phyloP scores from a whole-genome alignment of 2,329 filamentous ascomycete genomes.

The Calonectria naviculata region DNA sequence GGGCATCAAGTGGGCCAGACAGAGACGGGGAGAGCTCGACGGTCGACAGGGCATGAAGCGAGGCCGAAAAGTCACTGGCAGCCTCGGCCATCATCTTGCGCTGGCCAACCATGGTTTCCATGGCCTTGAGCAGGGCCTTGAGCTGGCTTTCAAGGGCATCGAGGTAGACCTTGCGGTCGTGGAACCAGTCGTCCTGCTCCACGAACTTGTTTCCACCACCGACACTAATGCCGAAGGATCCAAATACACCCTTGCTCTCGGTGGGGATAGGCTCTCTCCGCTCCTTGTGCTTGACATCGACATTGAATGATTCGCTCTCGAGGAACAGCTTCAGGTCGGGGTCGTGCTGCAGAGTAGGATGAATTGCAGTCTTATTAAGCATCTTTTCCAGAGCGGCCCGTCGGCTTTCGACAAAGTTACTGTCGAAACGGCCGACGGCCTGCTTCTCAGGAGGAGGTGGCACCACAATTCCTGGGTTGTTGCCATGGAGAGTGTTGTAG shows the following conservation, averaged over 20 bases:
- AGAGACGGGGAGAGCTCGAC: slow-evolving; percentile 92
- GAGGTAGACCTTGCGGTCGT: slow-evolving; percentile 93
- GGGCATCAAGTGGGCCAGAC: slow-evolving; percentile 87
- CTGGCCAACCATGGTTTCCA: slow-evolving; percentile 92
- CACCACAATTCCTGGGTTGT: slow-evolving; percentile 94
- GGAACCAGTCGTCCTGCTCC: slow-evolving; percentile 99
- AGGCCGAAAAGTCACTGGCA: slow-evolving; percentile 91
- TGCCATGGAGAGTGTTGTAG: slow-evolving; percentile 92
- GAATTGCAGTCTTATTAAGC: slow-evolving; percentile 94
- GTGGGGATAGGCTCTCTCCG: slow-evolving; percentile 85
- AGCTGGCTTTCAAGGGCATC: slow-evolving; percentile 94
- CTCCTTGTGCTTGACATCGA: slow-evolving; percentile 98
- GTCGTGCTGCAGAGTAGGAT: slow-evolving; percentile 92
- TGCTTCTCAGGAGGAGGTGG: slow-evolving; percentile 98
- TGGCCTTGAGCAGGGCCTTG: slow-evolving; percentile 89
- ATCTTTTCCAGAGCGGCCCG: slow-evolving; percentile 95
- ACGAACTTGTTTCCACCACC: slow-evolving; percentile 89
- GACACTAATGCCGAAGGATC: slow-evolving; percentile 82
- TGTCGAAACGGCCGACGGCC: slow-evolving; percentile 94
- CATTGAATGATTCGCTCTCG: slow-evolving; percentile 94
- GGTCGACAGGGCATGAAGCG: slow-evolving; percentile 89
- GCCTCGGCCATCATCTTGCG: slow-evolving; percentile 94
- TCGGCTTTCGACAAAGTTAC: slow-evolving; percentile 94
- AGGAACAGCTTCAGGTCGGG: slow-evolving; percentile 95
- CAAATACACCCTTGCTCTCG: slow-evolving; percentile 94